Percentiles rank a stretch among this genome's conserved stretches.
phyloP scores from a whole-genome alignment of 306 rosid species.

The Rosa lucieae region DNA sequence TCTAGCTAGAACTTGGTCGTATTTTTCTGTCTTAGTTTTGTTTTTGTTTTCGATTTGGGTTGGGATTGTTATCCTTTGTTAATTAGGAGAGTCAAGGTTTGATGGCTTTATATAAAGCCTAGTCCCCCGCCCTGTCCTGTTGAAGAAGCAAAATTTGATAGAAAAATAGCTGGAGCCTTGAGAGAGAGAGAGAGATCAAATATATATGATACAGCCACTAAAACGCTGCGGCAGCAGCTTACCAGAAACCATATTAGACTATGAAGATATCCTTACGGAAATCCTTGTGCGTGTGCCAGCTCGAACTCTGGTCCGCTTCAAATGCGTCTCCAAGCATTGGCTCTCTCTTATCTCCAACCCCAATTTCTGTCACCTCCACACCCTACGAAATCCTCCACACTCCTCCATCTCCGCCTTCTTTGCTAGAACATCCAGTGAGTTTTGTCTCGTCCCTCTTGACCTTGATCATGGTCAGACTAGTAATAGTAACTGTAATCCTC shows the following conservation, averaged over 20 bases:
- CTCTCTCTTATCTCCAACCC: not conserved
- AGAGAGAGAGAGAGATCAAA: no score
- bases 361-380: not conserved
- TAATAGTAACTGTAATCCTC: not conserved
- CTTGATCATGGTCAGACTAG: not conserved
- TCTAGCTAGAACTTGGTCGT: no score
- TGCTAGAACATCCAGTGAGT: not conserved
- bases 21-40: no score
- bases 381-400: not conserved
- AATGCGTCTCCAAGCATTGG: not conserved
- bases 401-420: not conserved
- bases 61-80: no score
- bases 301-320: not conserved
- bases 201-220: no score
- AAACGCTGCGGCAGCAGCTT: not conserved
- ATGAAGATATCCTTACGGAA: not conserved
- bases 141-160: no score
- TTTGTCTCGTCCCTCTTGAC: not conserved
- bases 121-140: no score
- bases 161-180: no score
- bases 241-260: not conserved
- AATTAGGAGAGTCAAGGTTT: no score
- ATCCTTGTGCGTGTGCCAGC: not conserved
- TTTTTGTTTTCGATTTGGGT: no score
- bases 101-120: no score